Evolutionary conservation across 176 grass and related monocot species (phyloP), one percentile per base, ranked within the genome.

Genomic region (Triticum monococcum): DNA sequence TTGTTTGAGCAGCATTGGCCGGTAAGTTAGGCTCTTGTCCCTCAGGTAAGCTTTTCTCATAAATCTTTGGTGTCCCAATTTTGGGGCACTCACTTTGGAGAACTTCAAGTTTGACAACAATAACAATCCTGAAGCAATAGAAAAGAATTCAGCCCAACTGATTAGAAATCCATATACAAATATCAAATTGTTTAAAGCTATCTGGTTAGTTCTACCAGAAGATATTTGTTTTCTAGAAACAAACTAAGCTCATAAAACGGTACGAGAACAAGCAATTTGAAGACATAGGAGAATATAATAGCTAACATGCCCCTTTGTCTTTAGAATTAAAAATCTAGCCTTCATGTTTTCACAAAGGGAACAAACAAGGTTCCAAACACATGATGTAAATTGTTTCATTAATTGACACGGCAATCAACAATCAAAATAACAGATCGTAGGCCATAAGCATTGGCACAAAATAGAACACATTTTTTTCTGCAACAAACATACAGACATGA

Each of bases 91-190:
- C 79, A 37, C 28, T 92, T 80, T 88, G 83, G 72, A 95, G 83
- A 66, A 98, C n/a, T 12, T 89, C 79, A 79, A 98, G 79, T 76
- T 92, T 85, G 24, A 98, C 87, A 38, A 98, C 36, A 37, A 98
- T 94, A 76, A 91, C 83, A 41, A 98, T 95, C 90, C 93, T 98
- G 84, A 23, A 89, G 87, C 72, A 68, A 72, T 20, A 65, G 30
- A 22, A 88, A 78, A 48, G 20, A 79, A 77, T 69, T 23, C 85
- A 87, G 40, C 9, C 78, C 31, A 71, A 80, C 9, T 45, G 8
- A 41, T 73, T 38, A 73, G 48, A 20, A 68, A 32, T 7, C 52
- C 79, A 78, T 65, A 23, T n/a, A n/a, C 75, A 85, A 59, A 9
- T 2, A 65, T 8, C 23, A 31, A 17, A 23, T 12, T 63, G 26